Percentiles rank a stretch among this genome's conserved stretches.
Conservation (phyloP, 352 stramenopile genomes). For the Globisporangium rhizosaccharum region DNA sequence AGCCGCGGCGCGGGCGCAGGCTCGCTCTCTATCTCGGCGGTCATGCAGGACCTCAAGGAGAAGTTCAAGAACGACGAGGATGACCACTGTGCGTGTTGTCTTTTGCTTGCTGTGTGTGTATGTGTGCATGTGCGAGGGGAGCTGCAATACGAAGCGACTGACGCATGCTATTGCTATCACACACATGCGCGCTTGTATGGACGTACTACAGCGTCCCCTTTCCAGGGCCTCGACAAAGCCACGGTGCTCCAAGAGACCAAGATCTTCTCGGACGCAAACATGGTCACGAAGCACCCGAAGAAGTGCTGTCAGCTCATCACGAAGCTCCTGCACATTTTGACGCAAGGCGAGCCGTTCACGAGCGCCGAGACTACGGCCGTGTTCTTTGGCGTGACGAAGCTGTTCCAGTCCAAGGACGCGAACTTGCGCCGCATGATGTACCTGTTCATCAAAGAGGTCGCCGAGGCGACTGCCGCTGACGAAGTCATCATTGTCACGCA, state of each 20-base stretch:
- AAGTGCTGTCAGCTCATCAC: slow-evolving; percentile 99
- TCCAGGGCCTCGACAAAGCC: slow-evolving; percentile 93
- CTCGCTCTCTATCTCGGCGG: slow-evolving; percentile 62
- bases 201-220: slow-evolving; percentile 74
- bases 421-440: slow-evolving; percentile 99
- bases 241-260: slow-evolving; percentile 97
- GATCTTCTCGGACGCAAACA: slow-evolving; percentile 97
- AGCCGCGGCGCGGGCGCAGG: slow-evolving; percentile 21
- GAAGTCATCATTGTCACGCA: slow-evolving; percentile 99
- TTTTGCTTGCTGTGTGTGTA: background rate
- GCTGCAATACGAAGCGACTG: background rate
- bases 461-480: slow-evolving; percentile 85
- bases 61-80: slow-evolving; percentile 99
- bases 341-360: slow-evolving; percentile 96
- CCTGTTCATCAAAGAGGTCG: slow-evolving; percentile 99
- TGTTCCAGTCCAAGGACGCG: slow-evolving; percentile 98
- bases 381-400: slow-evolving; percentile 99
- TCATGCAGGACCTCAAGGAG: slow-evolving; percentile 95
- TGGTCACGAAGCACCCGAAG: slow-evolving; percentile 94
- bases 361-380: slow-evolving; percentile 95
- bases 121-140: background rate
- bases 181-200: background rate
- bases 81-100: slow-evolving; percentile 65
- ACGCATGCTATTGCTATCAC: background rate
- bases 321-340: slow-evolving; percentile 98